Conservation (phyloP, 2,329 filamentous ascomycete genomes). For the Alternaria postmessia region DNA sequence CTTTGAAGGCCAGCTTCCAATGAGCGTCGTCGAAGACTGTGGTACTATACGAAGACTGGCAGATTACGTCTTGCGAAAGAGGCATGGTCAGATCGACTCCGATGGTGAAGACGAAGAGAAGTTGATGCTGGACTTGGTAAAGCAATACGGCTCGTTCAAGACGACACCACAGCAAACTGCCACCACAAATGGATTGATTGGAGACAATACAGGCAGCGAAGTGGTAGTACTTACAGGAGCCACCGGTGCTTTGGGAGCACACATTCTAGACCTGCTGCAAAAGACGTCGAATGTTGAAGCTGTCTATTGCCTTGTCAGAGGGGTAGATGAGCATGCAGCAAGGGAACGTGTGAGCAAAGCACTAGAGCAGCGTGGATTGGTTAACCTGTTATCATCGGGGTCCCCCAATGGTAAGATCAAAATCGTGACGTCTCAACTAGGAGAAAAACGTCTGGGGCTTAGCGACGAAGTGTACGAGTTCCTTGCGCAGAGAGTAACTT, state of each 20-base stretch:
- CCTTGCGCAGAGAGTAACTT: conserved; percentile 55
- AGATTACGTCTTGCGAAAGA: conserved; percentile 50
- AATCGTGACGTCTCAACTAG: conserved; percentile 60
- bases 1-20: conserved; percentile 54
- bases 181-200: conserved; percentile 7
- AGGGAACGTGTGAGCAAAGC: conserved; percentile 45
- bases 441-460: conserved; percentile 60
- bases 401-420: conserved; percentile 50
- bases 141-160: conserved; percentile 58
- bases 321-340: conserved; percentile 43
- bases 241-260: conserved; percentile 61
- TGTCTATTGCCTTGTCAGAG: conserved; percentile 67
- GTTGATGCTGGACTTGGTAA: conserved; percentile 58
- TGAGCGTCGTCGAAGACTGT: conserved; percentile 68
- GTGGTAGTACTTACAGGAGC: conserved; percentile 57
- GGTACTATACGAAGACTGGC: conserved; percentile 59
- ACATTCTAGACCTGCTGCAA: conserved; percentile 59
- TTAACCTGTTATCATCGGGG: conserved; percentile 26
- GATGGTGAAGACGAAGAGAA: conserved; percentile 48
- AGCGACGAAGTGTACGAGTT: conserved; percentile 50
- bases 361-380: conserved; percentile 41
- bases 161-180: conserved; percentile 3
- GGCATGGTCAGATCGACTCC: conserved; percentile 48
- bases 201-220: conserved; percentile 11
- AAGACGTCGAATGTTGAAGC: conserved; percentile 49